Evolutionary conservation across 2,329 filamentous ascomycete species (phyloP).

Genomic region (Aureobasidium sp.): DNA sequence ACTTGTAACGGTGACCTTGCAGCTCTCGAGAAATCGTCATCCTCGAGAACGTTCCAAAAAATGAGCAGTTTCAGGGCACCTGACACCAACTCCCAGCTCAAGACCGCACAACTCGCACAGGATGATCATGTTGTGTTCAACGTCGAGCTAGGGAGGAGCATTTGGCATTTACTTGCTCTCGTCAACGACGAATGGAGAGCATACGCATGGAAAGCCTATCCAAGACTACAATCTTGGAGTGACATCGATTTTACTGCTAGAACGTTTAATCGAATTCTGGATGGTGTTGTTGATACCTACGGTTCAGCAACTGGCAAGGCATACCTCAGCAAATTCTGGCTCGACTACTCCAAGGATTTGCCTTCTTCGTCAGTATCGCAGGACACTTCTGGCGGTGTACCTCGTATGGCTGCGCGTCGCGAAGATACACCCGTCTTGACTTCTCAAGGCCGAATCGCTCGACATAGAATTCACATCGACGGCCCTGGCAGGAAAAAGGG

Average conservation of each 20-base stretch:
- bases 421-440: not conserved
- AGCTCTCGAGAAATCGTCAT: not conserved
- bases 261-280: slow-evolving; percentile 48
- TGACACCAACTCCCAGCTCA: not conserved
- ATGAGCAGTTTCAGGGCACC: not conserved
- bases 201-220: slow-evolving; percentile 24
- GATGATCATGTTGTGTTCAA: not conserved
- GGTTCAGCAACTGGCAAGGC: slow-evolving; percentile 42
- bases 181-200: slow-evolving; percentile 19
- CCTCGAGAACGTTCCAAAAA: not conserved
- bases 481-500: not conserved
- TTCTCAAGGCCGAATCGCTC: not conserved
- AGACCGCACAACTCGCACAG: not conserved
- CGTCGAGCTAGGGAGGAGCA: slow-evolving; percentile 9
- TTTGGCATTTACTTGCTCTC: slow-evolving; percentile 23
- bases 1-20: not conserved
- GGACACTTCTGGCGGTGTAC: not conserved
- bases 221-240: slow-evolving; percentile 19
- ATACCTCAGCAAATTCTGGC: slow-evolving; percentile 45
- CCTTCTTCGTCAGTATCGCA: not conserved
- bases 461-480: not conserved
- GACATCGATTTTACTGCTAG: slow-evolving; percentile 22
- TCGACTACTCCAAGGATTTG: slow-evolving; percentile 20
- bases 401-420: slow-evolving; percentile 1
- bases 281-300: slow-evolving; percentile 46